Evolutionary conservation across 257 asterid species (phyloP), one percentile per base, ranked within the genome.

Genomic region (Rauvolfia tetraphylla): DNA sequence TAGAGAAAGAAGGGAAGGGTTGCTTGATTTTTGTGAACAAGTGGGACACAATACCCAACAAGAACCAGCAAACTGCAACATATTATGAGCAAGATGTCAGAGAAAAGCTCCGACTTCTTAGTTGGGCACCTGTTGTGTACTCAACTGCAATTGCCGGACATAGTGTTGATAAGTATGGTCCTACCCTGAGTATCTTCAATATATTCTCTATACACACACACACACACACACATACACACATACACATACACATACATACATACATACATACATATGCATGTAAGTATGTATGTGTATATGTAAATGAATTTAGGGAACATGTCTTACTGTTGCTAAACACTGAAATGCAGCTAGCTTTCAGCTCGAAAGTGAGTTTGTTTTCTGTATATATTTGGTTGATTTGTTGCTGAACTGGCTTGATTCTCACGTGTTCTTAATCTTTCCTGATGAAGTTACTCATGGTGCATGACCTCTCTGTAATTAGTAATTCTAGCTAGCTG

Each of bases 31-130:
- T 95, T 75, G 99, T 95, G 82, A 95, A 95, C 88, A 95, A 95
- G 89, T 95, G 99, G 99, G 99, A 95, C 84, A 95, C 98, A 8
- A 92, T 95, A 72, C 99, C 99, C 71, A 90, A 86, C 77, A 95
- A 92, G 81, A 90, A 85, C 84, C 99, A 92, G 79, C 89, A 90
- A 87, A 95, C 97, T 46, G 83, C 95, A 49, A 49, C 77, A 33
- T 61, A 82, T 79, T 95, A 95, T 66, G 98, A 95, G 80, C 93
- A 95, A 71, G 99, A 95, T 82, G 96, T 95, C 38, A 84, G 99
- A 81, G 90, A 72, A 76, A 92, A 88, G 87, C 97, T 95, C 74
- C 90, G 98, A 14, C 75, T 91, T 88, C 97, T 95, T 79, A 87
- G 77, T 85, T 95, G 98, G 96, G 99, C 98, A 63, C 99, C 99